A percentile compares a stretch with the other conserved stretches of the same genome.
Conservation (phyloP, 1,284 basidiomycete species). For the Fomitopsis schrenkii region DNA sequence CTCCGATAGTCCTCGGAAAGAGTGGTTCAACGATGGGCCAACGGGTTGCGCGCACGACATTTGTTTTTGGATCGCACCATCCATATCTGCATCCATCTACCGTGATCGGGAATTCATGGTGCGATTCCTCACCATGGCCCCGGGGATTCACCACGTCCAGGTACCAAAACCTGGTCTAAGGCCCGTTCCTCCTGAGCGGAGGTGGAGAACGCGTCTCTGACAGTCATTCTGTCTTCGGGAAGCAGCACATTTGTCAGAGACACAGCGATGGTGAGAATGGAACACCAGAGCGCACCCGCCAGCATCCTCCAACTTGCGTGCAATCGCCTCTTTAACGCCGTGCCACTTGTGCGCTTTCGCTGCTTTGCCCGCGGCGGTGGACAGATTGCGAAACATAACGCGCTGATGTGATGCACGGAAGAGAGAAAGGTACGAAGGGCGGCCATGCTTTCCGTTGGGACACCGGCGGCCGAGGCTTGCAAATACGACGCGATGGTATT, state of each 20-base stretch:
- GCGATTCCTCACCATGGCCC: no score
- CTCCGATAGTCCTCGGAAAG: neutral
- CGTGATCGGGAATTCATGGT: no score
- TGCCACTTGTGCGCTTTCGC: neutral
- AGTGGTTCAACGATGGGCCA: neutral
- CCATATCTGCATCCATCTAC: no score
- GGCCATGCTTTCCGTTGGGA: neutral
- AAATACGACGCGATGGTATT: neutral
- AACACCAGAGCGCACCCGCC: neutral
- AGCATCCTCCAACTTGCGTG: neutral
- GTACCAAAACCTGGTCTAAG: neutral
- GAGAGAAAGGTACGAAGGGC: neutral
- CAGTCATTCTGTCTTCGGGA: neutral
- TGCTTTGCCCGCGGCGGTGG: neutral
- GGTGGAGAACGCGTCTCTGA: neutral
- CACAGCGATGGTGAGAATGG: neutral
- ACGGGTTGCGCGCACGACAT: neutral
- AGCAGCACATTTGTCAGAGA: neutral
- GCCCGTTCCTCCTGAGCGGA: neutral
- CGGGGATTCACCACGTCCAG: neutral
- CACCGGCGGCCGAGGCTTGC: neutral
- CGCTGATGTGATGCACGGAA: neutral
- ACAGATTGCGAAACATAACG: neutral
- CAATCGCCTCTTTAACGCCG: constrained; percentile 1
- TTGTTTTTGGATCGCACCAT: no score